Conservation (phyloP, 2,329 filamentous ascomycete species). For the Drechslerella coelobrocha region DNA sequence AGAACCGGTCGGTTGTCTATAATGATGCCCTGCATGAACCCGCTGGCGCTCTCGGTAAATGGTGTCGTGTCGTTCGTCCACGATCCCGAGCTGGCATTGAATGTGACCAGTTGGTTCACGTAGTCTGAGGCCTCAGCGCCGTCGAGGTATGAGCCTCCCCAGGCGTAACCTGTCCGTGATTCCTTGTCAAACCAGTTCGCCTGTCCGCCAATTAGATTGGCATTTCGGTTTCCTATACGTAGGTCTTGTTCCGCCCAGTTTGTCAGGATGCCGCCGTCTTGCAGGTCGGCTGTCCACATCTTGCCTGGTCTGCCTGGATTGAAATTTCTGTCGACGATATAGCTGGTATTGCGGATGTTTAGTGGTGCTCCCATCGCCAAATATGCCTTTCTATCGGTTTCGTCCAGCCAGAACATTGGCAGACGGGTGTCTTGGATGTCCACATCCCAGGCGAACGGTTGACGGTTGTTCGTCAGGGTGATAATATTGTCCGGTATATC, state of each 20-base stretch:
- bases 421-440: constrained; percentile 31
- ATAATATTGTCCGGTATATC: constrained; percentile 17
- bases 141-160: constrained; percentile 28
- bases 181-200: constrained; percentile 38
- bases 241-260: constrained; percentile 30
- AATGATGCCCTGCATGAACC: constrained; percentile 32
- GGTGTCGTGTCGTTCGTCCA: constrained; percentile 41
- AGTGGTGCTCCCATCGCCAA: constrained; percentile 28
- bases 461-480: constrained; percentile 9
- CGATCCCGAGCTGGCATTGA: constrained; percentile 22
- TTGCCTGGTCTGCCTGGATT: constrained; percentile 29
- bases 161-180: constrained; percentile 30
- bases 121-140: constrained; percentile 12
- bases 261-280: constrained; percentile 21
- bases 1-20: constrained; percentile 22
- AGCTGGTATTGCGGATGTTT: constrained; percentile 26
- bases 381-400: constrained; percentile 32
- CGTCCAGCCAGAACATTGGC: constrained; percentile 43
- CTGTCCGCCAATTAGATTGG: constrained; percentile 25
- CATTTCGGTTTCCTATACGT: constrained; percentile 15
- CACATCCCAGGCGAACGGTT: constrained; percentile 20
- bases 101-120: constrained; percentile 38
- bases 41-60: constrained; percentile 13
- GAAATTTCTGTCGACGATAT: constrained; percentile 24
- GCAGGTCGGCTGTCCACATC: constrained; percentile 40